Conservation (phyloP, 2,329 filamentous ascomycete genomes). For the Penicillium sp. region DNA sequence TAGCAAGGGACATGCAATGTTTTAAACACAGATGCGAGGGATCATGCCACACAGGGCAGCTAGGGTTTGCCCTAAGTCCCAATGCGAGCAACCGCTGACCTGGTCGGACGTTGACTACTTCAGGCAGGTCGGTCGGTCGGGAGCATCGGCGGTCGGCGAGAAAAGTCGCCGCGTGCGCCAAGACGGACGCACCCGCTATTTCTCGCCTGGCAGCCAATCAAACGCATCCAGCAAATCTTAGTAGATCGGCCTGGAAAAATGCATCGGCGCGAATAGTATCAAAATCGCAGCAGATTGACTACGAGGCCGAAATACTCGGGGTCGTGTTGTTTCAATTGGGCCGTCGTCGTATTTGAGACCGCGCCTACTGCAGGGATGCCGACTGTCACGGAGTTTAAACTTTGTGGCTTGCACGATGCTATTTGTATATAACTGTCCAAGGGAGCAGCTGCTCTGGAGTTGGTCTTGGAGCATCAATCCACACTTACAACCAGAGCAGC, state of each 20-base stretch:
- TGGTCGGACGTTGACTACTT: too few species aligned
- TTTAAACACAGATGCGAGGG: too few species aligned
- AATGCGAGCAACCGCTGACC: too few species aligned
- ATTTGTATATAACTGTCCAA: neutral
- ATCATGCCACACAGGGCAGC: neutral
- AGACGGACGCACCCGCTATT: neutral
- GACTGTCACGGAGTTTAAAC: neutral
- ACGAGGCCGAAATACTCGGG: too few species aligned
- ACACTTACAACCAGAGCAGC: neutral
- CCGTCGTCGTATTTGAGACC: neutral
- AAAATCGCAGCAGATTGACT: too few species aligned
- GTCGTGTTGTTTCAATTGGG: neutral
- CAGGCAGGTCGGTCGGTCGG: neutral
- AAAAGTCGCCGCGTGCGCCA: neutral
- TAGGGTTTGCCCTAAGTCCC: too few species aligned
- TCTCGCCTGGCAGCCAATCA: neutral
- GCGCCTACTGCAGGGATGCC: too few species aligned
- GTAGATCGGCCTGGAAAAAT: too few species aligned
- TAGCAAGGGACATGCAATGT: too few species aligned
- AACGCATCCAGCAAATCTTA: neutral
- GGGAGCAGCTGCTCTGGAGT: neutral
- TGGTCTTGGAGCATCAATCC: neutral
- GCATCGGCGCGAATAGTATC: neutral
- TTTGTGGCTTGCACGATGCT: neutral
- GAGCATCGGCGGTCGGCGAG: neutral